Evolutionary conservation across 2,329 filamentous ascomycete species (phyloP).

Genomic region (Aaosphaeria pasadenensis): DNA sequence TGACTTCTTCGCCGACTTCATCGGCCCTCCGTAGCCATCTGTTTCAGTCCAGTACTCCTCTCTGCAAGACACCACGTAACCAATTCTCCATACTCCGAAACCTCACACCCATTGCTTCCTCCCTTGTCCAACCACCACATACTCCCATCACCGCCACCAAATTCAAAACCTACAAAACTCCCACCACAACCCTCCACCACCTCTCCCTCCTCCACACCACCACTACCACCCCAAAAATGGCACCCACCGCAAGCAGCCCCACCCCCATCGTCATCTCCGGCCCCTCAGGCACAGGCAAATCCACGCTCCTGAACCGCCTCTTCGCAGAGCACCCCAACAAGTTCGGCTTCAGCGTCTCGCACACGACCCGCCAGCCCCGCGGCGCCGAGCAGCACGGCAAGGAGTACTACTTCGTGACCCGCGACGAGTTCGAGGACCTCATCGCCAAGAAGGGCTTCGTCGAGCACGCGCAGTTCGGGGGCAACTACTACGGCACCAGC

Average conservation of each 20-base stretch:
- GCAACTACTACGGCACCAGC: slow-evolving; percentile 84
- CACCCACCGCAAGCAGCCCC: slow-evolving; percentile 14
- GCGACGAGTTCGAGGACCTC: slow-evolving; percentile 50
- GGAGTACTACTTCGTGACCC: slow-evolving; percentile 71
- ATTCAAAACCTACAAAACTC: background rate
- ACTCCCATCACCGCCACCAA: slow-evolving; percentile 1
- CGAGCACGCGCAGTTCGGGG: slow-evolving; percentile 82
- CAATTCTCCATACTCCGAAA: background rate
- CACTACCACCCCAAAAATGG: slow-evolving; percentile 17
- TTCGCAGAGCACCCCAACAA: slow-evolving; percentile 64
- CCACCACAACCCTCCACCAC: background rate
- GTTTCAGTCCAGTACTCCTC: no score
- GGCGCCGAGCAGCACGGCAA: slow-evolving; percentile 71
- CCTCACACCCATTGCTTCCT: background rate
- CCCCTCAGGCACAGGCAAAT: slow-evolving; percentile 77
- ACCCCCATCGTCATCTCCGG: slow-evolving; percentile 73
- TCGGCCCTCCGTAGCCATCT: background rate
- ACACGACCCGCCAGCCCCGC: slow-evolving; percentile 79
- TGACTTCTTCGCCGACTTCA: background rate
- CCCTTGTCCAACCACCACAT: background rate
- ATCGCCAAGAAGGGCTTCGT: slow-evolving; percentile 67
- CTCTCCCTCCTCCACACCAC: background rate
- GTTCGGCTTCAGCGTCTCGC: slow-evolving; percentile 61
- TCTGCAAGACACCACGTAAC: no score
- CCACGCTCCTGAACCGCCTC: slow-evolving; percentile 71